A percentile compares a stretch with the other conserved stretches of the same genome.
Conservation (phyloP, 208 protist species). For the Herpetomonas muscarum region DNA sequence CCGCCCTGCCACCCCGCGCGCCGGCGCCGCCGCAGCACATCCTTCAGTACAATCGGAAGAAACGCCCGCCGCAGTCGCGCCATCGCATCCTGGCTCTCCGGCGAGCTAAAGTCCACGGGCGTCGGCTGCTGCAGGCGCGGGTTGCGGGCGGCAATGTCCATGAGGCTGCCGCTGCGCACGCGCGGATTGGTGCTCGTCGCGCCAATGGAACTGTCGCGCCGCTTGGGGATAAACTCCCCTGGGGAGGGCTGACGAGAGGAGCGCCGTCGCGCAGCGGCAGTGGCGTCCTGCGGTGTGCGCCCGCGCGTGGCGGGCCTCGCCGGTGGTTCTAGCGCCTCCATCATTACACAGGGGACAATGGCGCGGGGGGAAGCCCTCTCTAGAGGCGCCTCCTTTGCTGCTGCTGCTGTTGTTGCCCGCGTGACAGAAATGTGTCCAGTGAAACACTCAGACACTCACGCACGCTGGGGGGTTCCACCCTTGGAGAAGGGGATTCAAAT, state of each 20-base stretch:
- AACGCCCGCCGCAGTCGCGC: conserved; percentile 40
- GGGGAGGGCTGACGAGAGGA: not conserved
- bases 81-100: conserved; percentile 40
- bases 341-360: too few relatives aligned
- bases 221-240: conserved; percentile 20
- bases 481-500: too few relatives aligned
- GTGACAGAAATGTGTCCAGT: not conserved
- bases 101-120: conserved; percentile 32
- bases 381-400: too few relatives aligned
- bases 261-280: not conserved
- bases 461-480: too few relatives aligned
- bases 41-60: conserved; percentile 47
- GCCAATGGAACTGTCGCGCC: conserved; percentile 52
- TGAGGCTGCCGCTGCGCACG: conserved; percentile 32
- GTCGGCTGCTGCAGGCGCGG: conserved; percentile 10
- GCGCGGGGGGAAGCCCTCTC: too few relatives aligned
- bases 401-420: too few relatives aligned
- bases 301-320: not conserved
- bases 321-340: too few relatives aligned
- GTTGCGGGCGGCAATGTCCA: conserved; percentile 25
- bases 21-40: conserved; percentile 36
- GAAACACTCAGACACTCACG: too few relatives aligned
- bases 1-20: conserved; percentile 23
- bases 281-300: too few relatives aligned
- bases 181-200: conserved; percentile 48